phyloP scores from a whole-genome alignment of 805 yeast genomes.

The Novakomyces olei region DNA sequence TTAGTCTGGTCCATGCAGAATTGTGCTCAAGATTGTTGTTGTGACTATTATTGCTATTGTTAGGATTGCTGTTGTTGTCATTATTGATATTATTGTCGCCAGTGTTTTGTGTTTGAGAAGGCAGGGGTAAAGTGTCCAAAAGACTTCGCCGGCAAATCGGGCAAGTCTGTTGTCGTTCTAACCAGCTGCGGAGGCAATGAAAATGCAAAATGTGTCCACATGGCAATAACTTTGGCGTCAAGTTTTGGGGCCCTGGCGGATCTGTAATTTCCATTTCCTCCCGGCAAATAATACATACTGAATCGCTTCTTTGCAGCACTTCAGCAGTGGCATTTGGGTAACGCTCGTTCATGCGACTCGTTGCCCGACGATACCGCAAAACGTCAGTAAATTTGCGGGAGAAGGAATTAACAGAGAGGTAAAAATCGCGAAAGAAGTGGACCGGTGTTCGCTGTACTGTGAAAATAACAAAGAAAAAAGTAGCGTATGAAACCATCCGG shows the following conservation, averaged over 20 bases:
- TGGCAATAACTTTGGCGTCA: constrained; percentile 46
- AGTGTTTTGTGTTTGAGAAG: no score
- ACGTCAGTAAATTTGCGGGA: constrained; percentile 13
- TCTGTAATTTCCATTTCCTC: constrained; percentile 43
- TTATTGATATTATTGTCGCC: neutral
- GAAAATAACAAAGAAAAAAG: constrained; percentile 25
- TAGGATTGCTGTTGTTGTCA: neutral
- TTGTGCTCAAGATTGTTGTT: neutral
- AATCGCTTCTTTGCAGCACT: constrained; percentile 28
- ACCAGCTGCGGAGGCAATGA: constrained; percentile 82
- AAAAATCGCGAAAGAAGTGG: constrained; percentile 28
- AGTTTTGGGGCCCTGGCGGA: constrained; percentile 8
- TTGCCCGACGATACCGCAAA: constrained; percentile 15
- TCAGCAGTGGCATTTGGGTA: constrained; percentile 39
- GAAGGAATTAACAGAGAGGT: constrained; percentile 17
- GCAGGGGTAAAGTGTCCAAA: no score
- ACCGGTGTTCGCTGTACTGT: constrained; percentile 25
- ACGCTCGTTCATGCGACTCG: constrained; percentile 40
- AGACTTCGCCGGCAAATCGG: constrained; percentile 76
- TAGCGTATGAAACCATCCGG: constrained; percentile 26
- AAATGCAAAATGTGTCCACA: constrained; percentile 81
- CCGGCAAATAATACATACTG: constrained; percentile 69
- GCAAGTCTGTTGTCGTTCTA: constrained; percentile 77
- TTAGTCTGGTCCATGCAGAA: neutral
- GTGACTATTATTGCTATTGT: neutral